Percentiles rank a stretch among this genome's conserved stretches.
phyloP scores from a whole-genome alignment of 805 yeast species.

The Schizosaccharomyces osmophilus region DNA sequence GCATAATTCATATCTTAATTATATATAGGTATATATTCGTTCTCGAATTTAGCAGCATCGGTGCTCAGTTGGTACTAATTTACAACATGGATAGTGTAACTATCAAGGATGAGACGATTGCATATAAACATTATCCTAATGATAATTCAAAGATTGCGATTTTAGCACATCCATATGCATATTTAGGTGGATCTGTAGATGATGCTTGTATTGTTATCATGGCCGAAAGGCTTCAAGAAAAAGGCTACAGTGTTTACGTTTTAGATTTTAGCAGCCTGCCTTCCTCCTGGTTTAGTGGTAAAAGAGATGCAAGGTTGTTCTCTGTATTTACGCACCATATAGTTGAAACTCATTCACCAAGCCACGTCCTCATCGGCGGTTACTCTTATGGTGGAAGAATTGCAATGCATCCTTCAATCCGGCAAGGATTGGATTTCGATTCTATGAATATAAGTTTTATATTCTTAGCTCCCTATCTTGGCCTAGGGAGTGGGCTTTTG shows the following conservation, averaged over 20 bases:
- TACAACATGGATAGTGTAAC: no score
- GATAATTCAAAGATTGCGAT: not conserved
- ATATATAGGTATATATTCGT: no score
- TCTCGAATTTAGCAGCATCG: no score
- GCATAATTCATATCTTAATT: no score
- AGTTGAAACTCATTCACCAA: not conserved
- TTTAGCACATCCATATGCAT: not conserved
- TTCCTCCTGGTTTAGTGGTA: not conserved
- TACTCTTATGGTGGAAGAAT: not conserved
- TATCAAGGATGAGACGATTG: not conserved
- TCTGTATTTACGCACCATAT: not conserved
- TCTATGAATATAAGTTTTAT: not conserved
- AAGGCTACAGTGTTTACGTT: not conserved
- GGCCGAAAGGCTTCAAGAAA: not conserved
- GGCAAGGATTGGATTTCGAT: not conserved
- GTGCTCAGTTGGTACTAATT: no score
- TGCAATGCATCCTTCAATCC: not conserved
- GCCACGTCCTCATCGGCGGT: not conserved
- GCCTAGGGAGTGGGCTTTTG: not conserved
- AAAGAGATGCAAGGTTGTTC: not conserved
- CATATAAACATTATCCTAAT: not conserved
- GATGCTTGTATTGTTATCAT: not conserved
- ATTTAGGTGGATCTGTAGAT: not conserved
- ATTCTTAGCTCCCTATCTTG: not conserved
- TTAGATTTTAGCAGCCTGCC: not conserved